Conservation (phyloP, 257 asterid genomes). For the Nicotiana obtusifolia region DNA sequence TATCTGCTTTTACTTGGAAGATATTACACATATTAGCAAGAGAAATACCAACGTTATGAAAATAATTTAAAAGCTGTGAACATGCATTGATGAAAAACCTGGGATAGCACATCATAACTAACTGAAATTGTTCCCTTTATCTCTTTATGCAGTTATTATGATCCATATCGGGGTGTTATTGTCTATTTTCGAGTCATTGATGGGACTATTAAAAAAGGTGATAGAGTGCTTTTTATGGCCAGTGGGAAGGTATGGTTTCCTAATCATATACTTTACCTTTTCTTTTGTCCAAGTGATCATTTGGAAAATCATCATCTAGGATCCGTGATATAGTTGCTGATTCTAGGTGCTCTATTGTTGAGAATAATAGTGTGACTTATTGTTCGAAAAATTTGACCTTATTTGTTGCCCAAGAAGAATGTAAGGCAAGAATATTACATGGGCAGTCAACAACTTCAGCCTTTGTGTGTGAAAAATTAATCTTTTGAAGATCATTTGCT, state of each 20-base stretch:
- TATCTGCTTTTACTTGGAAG: background rate
- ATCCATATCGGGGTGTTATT: constrained; percentile 92
- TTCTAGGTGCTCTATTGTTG: background rate
- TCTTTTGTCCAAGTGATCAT: background rate
- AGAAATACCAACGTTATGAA: background rate
- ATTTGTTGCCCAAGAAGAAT: background rate
- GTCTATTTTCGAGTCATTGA: constrained; percentile 93
- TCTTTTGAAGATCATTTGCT: background rate
- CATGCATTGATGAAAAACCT: background rate
- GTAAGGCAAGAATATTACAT: background rate
- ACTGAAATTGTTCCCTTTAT: constrained; percentile 11
- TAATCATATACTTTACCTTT: background rate
- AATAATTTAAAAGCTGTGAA: background rate
- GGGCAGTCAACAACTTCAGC: background rate
- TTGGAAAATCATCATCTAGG: background rate
- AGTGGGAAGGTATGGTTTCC: constrained; percentile 67
- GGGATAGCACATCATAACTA: background rate
- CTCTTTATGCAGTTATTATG: constrained; percentile 70
- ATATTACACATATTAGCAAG: background rate
- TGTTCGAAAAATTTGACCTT: background rate
- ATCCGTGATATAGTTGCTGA: background rate
- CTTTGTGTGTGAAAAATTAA: background rate
- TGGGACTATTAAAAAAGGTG: constrained; percentile 83
- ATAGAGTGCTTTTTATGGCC: constrained; percentile 87
- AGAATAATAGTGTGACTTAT: background rate